Percentiles rank a stretch among this genome's conserved stretches.
phyloP scores from a whole-genome alignment of 1,284 basidiomycete species.

The Marasmius oreades region DNA sequence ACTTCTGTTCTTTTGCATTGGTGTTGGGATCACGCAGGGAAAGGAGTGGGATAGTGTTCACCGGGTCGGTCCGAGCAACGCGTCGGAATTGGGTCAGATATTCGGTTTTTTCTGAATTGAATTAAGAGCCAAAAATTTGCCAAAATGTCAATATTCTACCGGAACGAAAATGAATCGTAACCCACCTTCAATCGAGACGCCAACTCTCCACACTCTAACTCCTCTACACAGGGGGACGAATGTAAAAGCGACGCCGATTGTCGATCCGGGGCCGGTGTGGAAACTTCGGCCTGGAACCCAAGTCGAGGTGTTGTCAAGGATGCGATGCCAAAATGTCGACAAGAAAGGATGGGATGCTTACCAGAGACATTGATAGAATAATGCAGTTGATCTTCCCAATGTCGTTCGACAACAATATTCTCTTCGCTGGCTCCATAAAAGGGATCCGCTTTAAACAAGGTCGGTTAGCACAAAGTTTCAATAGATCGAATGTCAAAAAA shows the following conservation, averaged over 20 bases:
- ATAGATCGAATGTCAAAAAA: background rate
- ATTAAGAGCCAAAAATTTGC: slow-evolving; percentile 6
- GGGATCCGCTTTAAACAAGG: background rate
- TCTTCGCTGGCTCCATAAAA: slow-evolving; percentile 31
- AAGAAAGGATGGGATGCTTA: background rate
- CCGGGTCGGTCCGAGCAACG: slow-evolving; percentile 75
- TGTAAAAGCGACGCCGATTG: slow-evolving; percentile 78
- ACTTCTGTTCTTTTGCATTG: slow-evolving; percentile 23
- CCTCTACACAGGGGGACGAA: slow-evolving; percentile 80
- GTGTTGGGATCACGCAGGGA: slow-evolving; percentile 57
- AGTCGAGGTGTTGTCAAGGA: slow-evolving; percentile 27
- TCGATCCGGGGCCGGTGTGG: slow-evolving; percentile 66
- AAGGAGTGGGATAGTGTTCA: slow-evolving; percentile 66
- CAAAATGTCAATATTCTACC: background rate
- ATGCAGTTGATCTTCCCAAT: slow-evolving; percentile 88
- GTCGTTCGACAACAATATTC: slow-evolving; percentile 83
- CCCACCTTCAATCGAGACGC: slow-evolving; percentile 81
- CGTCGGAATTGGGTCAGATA: slow-evolving; percentile 72
- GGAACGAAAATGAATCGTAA: slow-evolving; percentile 6
- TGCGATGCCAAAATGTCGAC: slow-evolving; percentile 75
- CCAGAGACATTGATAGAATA: background rate
- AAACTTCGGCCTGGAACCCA: slow-evolving; percentile 80
- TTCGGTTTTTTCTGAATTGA: slow-evolving; percentile 70
- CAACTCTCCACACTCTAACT: slow-evolving; percentile 78
- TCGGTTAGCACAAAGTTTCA: background rate